A percentile compares a stretch with the other conserved stretches of the same genome.
Evolutionary conservation across 495 filamentous ascomycete species (phyloP).

Genomic region (Gamarada debralockiae): DNA sequence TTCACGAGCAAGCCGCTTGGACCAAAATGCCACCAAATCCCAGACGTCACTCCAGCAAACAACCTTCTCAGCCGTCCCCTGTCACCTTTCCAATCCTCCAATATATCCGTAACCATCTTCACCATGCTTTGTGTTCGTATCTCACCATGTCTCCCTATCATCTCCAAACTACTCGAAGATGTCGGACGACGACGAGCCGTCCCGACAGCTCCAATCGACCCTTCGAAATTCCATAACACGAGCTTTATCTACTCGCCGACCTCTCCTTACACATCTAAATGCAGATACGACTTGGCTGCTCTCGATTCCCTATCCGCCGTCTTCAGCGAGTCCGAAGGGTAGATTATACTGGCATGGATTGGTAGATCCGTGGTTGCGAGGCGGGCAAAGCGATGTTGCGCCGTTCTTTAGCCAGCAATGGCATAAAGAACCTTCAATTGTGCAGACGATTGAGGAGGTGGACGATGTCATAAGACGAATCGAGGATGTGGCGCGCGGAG

Average conservation of each 20-base stretch:
- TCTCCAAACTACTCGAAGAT: no score
- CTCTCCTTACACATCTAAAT: slow-evolving; percentile 53
- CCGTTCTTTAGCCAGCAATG: slow-evolving; percentile 53
- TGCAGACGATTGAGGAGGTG: slow-evolving; percentile 37
- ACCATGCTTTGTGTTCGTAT: no score
- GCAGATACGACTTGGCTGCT: slow-evolving; percentile 56
- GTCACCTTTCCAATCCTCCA: no score
- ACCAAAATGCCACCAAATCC: no score
- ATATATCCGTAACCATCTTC: no score
- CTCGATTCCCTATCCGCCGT: slow-evolving; percentile 44
- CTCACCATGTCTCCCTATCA: no score
- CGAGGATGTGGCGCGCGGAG: slow-evolving; percentile 29
- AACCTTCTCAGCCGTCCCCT: no score
- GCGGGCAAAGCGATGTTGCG: slow-evolving; percentile 48
- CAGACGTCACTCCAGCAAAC: no score
- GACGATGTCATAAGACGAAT: slow-evolving; percentile 27
- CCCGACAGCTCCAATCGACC: slow-evolving; percentile 32
- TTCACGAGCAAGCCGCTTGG: no score
- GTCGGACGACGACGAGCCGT: slow-evolving; percentile 14
- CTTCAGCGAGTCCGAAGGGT: slow-evolving; percentile 10
- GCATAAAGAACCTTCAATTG: slow-evolving; percentile 41
- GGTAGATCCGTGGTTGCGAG: slow-evolving; percentile 53
- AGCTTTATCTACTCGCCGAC: slow-evolving; percentile 35
- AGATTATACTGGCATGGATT: slow-evolving; percentile 47
- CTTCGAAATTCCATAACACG: slow-evolving; percentile 23